Percentiles rank a stretch among this genome's conserved stretches.
Conservation (phyloP, 768 basidiomycete genomes). For the Pisolithus microcarpus region DNA sequence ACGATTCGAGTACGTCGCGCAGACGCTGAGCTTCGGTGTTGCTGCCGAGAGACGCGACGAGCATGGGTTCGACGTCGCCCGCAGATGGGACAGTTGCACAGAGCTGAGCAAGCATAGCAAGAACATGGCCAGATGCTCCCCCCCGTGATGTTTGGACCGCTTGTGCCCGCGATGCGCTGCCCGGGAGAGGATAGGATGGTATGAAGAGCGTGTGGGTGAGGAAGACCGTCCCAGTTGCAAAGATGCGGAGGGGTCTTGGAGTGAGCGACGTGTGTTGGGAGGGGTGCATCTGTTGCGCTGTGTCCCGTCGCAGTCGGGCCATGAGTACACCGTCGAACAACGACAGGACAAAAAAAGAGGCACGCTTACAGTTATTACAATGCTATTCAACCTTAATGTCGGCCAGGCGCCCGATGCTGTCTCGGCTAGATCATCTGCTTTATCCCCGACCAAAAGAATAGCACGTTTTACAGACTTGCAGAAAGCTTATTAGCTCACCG, state of each 20-base stretch:
- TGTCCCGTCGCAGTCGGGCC: constrained; percentile 25
- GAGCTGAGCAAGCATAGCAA: constrained; percentile 70
- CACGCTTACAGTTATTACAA: too few relatives aligned
- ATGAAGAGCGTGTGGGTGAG: constrained; percentile 65
- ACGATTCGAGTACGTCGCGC: constrained; percentile 54
- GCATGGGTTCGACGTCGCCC: constrained; percentile 40
- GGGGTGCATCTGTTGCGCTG: constrained; percentile 5
- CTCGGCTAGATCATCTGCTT: too few relatives aligned
- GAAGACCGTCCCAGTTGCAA: constrained; percentile 78
- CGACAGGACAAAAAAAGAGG: too few relatives aligned
- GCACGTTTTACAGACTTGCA: too few relatives aligned
- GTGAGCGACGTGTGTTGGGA: constrained; percentile 8
- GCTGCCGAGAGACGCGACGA: constrained; percentile 69
- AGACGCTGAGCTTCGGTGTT: constrained; percentile 63
- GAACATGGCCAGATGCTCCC: constrained; percentile 63
- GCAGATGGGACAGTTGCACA: constrained; percentile 19
- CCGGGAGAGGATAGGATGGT: constrained; percentile 50
- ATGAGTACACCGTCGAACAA: constrained; percentile 5
- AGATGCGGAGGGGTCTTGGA: constrained; percentile 52
- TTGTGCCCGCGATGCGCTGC: constrained; percentile 60
- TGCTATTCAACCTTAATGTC: too few relatives aligned
- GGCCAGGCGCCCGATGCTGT: too few relatives aligned
- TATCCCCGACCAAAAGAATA: too few relatives aligned
- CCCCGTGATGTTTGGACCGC: constrained; percentile 62
- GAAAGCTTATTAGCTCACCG: too few relatives aligned